These are phyloP conservation scores for Stenogyne calaminthoides DNA, from an alignment of 305 asterid species.

Conservation along the genomic window DNA sequence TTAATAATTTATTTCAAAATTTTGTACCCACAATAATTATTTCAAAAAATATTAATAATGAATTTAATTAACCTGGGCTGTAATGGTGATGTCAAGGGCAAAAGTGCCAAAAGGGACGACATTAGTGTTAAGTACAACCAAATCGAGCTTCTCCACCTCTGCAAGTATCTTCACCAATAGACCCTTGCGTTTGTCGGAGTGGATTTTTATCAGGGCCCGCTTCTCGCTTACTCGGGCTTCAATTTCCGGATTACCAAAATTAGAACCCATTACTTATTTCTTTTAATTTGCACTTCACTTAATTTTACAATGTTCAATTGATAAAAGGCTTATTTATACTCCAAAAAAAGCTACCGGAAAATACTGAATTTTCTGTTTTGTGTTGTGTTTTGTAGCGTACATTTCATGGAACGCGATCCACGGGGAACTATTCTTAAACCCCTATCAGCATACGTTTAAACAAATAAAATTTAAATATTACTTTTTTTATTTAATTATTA, in stretches of 20 bases:
- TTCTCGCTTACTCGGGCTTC: conserved; percentile 53
- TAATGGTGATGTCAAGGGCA: conserved; percentile 59
- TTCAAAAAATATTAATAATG: too few species aligned
- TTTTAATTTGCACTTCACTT: too few species aligned
- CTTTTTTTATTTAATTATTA: too few species aligned
- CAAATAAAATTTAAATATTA: too few species aligned
- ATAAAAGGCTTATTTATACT: neutral
- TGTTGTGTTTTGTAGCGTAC: neutral
- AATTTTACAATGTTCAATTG: too few species aligned
- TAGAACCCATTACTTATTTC: too few species aligned
- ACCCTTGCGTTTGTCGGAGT: conserved; percentile 58
- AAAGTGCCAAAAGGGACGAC: conserved; percentile 54
- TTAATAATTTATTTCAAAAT: too few species aligned
- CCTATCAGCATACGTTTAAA: too few species aligned
- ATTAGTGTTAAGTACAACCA: conserved; percentile 47
- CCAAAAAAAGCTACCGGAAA: neutral
- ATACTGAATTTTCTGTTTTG: too few species aligned
- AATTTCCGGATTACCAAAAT: conserved; percentile 43
- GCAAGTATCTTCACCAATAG: conserved; percentile 44
- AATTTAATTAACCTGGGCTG: conserved; percentile 52
- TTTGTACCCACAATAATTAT: too few species aligned
- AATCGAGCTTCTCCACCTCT: conserved; percentile 55
- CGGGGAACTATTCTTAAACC: neutral
- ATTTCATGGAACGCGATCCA: neutral
- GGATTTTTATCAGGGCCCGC: conserved; percentile 52